Conservation (phyloP, 768 basidiomycete genomes). For the Pleurotus platypus region DNA sequence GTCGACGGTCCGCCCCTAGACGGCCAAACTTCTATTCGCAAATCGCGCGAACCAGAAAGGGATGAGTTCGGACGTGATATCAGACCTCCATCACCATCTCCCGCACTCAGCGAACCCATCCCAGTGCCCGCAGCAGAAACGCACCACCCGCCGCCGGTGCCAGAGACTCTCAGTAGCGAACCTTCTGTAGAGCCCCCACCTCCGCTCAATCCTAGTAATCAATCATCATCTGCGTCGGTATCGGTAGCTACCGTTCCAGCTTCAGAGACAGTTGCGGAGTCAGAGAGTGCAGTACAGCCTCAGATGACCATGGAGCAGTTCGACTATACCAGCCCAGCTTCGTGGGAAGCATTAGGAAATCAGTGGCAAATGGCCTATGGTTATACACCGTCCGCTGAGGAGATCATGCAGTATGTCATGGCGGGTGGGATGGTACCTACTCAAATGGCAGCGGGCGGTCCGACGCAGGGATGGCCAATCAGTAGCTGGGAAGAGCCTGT, state of each 20-base stretch:
- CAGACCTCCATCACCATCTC: constrained; percentile 48
- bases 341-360: constrained; percentile 80
- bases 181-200: constrained; percentile 39
- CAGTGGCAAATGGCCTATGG: constrained; percentile 75
- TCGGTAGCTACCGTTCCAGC: constrained; percentile 30
- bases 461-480: constrained; percentile 12
- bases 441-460: constrained; percentile 13
- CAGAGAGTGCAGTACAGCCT: constrained; percentile 11
- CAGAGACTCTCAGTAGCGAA: constrained; percentile 23
- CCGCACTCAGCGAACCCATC: constrained; percentile 15
- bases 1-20: constrained; percentile 21
- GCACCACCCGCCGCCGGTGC: constrained; percentile 17
- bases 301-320: constrained; percentile 47
- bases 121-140: constrained; percentile 14
- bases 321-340: constrained; percentile 66
- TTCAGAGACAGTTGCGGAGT: constrained; percentile 27
- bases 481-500: constrained; percentile 6
- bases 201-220: constrained; percentile 42
- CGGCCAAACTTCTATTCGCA: constrained; percentile 14
- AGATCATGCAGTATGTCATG: constrained; percentile 75
- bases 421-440: constrained; percentile 21
- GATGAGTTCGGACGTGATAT: constrained; percentile 89
- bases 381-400: constrained; percentile 64
- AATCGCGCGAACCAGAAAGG: constrained; percentile 40
- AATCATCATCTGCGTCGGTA: constrained; percentile 37